Evolutionary conservation across 352 stramenopile genomes (phyloP).

Genomic region (Phytopythium montanum): DNA sequence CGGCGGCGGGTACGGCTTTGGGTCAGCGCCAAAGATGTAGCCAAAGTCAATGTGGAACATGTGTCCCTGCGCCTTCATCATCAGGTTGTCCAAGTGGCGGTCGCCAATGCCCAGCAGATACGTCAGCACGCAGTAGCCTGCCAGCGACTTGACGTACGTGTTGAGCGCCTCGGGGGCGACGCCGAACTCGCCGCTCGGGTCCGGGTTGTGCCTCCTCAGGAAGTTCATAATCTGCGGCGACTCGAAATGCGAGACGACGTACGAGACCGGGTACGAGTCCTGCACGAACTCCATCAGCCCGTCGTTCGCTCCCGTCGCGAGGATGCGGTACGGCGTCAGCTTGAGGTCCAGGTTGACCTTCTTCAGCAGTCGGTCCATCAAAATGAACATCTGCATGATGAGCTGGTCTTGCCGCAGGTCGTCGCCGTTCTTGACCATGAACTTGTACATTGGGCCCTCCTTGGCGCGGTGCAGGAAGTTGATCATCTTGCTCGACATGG

Average conservation of each 20-base stretch:
- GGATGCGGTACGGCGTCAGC: constrained; percentile 95
- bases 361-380: constrained; percentile 99
- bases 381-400: constrained; percentile 99
- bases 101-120: constrained; percentile 99
- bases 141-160: constrained; percentile 97
- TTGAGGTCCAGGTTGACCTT: constrained; percentile 98
- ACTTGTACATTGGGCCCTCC: constrained; percentile 90
- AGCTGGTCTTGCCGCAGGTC: constrained; percentile 99
- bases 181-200: constrained; percentile 80
- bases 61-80: constrained; percentile 95
- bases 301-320: constrained; percentile 85
- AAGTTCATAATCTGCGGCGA: constrained; percentile 92
- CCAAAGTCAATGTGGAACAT: constrained; percentile 99
- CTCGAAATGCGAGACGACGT: constrained; percentile 93
- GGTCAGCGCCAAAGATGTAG: constrained; percentile 99
- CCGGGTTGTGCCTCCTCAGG: constrained; percentile 81
- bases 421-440: constrained; percentile 99
- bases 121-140: constrained; percentile 99
- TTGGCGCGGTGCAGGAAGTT: constrained; percentile 76
- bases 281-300: constrained; percentile 98
- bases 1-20: constrained; percentile 97
- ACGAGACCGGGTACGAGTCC: constrained; percentile 94
- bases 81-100: constrained; percentile 99
- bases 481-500: constrained; percentile 69
- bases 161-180: constrained; percentile 92